Conservation (phyloP, 257 asterid species). For the Penstemon newberryi region DNA sequence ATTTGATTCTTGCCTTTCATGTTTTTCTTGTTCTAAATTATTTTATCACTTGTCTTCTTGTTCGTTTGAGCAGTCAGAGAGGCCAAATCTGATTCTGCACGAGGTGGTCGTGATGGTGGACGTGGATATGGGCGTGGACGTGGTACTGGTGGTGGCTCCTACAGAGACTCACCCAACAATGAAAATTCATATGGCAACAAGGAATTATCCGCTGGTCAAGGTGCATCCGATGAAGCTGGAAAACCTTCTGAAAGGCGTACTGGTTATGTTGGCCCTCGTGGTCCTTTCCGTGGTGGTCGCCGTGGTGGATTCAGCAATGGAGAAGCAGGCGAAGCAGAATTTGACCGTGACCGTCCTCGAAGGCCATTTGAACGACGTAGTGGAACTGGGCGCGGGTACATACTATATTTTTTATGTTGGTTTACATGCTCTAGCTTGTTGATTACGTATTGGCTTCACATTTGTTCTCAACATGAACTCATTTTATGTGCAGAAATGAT, state of each 20-base stretch:
- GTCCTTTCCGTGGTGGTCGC: conserved; percentile 63
- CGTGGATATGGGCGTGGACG: conserved; percentile 70
- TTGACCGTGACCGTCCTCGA: conserved; percentile 56
- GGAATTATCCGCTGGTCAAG: conserved; percentile 53
- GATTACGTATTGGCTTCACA: neutral
- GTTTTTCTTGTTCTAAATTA: neutral
- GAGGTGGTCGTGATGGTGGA: conserved; percentile 68
- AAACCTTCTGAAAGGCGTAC: conserved; percentile 61
- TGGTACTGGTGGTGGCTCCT: conserved; percentile 60
- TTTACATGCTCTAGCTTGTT: neutral
- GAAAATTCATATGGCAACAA: conserved; percentile 49
- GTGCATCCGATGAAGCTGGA: conserved; percentile 44
- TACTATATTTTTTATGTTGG: conserved; percentile 8
- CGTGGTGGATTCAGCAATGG: conserved; percentile 74
- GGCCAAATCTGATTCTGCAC: conserved; percentile 51
- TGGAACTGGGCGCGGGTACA: conserved; percentile 82
- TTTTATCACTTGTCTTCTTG: conserved; percentile 2
- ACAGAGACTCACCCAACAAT: conserved; percentile 47
- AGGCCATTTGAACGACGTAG: conserved; percentile 65
- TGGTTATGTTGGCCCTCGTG: conserved; percentile 71
- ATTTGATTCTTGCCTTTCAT: neutral
- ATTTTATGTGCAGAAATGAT: conserved; percentile 47
- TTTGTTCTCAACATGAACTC: neutral
- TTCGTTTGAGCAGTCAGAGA: conserved; percentile 56
- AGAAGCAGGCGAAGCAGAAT: conserved; percentile 51